These are phyloP conservation scores for Beauveria varroae DNA, from an alignment of 2,329 filamentous ascomycete species.

Conservation along the genomic window DNA sequence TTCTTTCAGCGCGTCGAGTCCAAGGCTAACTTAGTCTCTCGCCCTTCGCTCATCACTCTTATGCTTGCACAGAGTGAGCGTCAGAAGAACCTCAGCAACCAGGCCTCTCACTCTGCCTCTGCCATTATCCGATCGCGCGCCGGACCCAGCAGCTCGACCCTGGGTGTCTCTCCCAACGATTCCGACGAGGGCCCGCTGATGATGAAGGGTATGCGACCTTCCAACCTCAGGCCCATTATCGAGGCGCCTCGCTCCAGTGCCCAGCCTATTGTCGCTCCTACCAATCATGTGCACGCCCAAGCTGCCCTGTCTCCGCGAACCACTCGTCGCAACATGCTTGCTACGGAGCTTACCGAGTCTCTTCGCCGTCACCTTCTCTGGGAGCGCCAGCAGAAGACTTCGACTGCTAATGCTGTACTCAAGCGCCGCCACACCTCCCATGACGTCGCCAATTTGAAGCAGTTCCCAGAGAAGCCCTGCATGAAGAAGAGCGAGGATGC, in stretches of 20 bases:
- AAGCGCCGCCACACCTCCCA: slow-evolving; percentile 87
- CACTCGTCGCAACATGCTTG: slow-evolving; percentile 90
- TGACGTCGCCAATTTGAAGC: slow-evolving; percentile 80
- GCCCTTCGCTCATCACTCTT: slow-evolving; percentile 81
- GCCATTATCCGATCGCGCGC: slow-evolving; percentile 58
- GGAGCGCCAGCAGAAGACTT: slow-evolving; percentile 92
- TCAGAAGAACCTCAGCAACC: slow-evolving; percentile 59
- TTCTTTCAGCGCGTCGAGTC: slow-evolving; percentile 91
- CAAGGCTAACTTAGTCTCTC: slow-evolving; percentile 72
- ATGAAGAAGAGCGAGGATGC: slow-evolving; percentile 53
- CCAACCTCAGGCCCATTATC: slow-evolving; percentile 45
- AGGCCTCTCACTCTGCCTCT: slow-evolving; percentile 59
- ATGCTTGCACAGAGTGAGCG: slow-evolving; percentile 76
- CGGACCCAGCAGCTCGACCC: slow-evolving; percentile 33
- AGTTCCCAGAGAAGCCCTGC: slow-evolving; percentile 63
- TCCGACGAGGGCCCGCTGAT: slow-evolving; percentile 55
- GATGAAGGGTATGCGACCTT: slow-evolving; percentile 51
- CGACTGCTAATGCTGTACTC: slow-evolving; percentile 78
- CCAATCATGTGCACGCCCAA: slow-evolving; percentile 57
- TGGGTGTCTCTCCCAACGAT: slow-evolving; percentile 47
- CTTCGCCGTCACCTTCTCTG: slow-evolving; percentile 85
- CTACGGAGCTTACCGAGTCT: slow-evolving; percentile 88
- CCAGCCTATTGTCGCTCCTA: slow-evolving; percentile 72
- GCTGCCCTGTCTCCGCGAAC: slow-evolving; percentile 83
- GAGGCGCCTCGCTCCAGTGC: slow-evolving; percentile 59